Conservation (phyloP, 139 green algal genomes). For the Deuterostichococcus epilithicus region DNA sequence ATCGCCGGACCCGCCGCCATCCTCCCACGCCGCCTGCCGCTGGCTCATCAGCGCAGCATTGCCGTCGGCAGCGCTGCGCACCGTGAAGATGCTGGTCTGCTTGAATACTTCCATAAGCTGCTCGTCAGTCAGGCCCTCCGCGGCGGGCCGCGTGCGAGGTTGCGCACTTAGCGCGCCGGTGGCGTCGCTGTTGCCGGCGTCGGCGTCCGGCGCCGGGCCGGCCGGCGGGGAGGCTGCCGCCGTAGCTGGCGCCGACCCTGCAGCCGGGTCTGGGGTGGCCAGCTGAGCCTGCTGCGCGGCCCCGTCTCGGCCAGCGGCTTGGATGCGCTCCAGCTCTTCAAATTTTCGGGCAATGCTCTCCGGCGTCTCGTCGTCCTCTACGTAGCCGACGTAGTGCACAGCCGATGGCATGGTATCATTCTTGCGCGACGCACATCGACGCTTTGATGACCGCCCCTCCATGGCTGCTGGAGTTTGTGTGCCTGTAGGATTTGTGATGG, state of each 20-base stretch:
- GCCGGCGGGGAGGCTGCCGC: neutral
- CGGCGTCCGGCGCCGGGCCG: neutral
- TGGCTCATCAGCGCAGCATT: constrained; percentile 57
- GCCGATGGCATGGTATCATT: constrained; percentile 50
- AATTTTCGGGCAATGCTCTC: constrained; percentile 97
- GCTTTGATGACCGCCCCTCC: constrained; percentile 24
- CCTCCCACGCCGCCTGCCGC: constrained; percentile 14
- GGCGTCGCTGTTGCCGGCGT: neutral
- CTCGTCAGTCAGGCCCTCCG: constrained; percentile 43
- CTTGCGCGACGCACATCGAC: constrained; percentile 18
- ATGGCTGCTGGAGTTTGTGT: neutral
- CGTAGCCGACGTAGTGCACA: constrained; percentile 90
- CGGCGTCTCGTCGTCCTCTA: constrained; percentile 91
- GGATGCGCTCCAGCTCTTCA: constrained; percentile 76
- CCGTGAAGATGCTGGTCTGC: constrained; percentile 83
- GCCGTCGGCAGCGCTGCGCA: constrained; percentile 56
- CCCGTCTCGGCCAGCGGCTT: constrained; percentile 9
- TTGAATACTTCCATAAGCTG: constrained; percentile 81
- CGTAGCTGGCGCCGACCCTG: neutral
- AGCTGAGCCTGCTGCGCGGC: neutral
- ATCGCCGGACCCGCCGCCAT: neutral
- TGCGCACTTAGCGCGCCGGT: neutral
- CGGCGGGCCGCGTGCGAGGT: neutral
- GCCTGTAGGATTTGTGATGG: too few relatives aligned
- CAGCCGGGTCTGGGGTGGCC: neutral